Conservation (phyloP, 2,329 filamentous ascomycete species). For the Diaporthe vaccinii region DNA sequence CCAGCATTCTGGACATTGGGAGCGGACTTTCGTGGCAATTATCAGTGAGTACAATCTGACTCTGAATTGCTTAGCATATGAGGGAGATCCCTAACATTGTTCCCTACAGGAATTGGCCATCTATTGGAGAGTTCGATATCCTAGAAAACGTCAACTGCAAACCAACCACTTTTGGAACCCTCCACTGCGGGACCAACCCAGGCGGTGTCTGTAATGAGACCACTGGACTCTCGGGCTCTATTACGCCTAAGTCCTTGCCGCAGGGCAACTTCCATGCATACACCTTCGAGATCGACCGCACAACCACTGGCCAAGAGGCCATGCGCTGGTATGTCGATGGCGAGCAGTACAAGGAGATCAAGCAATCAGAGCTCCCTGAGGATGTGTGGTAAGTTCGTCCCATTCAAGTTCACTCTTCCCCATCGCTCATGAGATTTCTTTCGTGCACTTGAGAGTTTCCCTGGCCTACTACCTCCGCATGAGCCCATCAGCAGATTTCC, state of each 20-base stretch:
- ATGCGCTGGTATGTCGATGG: constrained; percentile 23
- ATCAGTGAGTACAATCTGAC: background rate
- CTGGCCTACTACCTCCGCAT: background rate
- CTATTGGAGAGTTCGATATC: constrained; percentile 18
- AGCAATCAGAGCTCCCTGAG: constrained; percentile 14
- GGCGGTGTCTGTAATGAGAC: constrained; percentile 17
- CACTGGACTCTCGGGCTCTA: background rate
- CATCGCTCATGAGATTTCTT: background rate
- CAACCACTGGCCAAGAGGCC: background rate
- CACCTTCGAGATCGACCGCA: constrained; percentile 25
- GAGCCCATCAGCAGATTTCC: background rate
- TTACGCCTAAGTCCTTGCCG: constrained; percentile 7
- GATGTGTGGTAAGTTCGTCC: background rate
- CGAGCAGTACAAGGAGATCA: constrained; percentile 21
- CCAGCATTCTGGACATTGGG: constrained; percentile 22
- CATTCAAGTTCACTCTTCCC: too few relatives aligned
- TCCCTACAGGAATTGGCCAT: background rate
- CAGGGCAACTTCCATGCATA: constrained; percentile 23
- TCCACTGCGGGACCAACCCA: constrained; percentile 18
- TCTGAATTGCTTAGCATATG: too few relatives aligned
- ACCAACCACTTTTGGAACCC: constrained; percentile 7
- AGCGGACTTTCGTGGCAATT: constrained; percentile 16
- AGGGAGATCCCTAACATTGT: background rate
- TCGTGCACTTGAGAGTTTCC: background rate
- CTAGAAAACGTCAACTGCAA: constrained; percentile 25